Conservation (phyloP, 2,329 filamentous ascomycete genomes). For the Alternaria viburni region DNA sequence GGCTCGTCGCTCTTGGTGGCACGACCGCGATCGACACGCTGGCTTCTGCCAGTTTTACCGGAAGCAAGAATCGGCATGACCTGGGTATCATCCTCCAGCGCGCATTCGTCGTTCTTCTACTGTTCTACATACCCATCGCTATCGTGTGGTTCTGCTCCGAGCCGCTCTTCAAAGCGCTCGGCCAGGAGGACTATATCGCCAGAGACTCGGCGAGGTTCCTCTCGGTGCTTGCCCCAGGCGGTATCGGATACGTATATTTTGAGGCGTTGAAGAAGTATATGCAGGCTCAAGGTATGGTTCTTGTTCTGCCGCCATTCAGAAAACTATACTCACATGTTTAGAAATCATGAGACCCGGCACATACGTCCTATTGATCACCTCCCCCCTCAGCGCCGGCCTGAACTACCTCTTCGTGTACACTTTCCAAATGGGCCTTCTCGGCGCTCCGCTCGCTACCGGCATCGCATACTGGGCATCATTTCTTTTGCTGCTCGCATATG, state of each 20-base stretch:
- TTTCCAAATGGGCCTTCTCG: constrained; percentile 73
- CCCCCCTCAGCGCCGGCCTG: constrained; percentile 63
- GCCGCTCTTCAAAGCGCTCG: constrained; percentile 73
- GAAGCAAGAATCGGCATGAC: constrained; percentile 77
- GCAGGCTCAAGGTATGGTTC: constrained; percentile 60
- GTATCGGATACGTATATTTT: constrained; percentile 86
- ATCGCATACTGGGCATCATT: constrained; percentile 89
- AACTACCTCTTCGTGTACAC: constrained; percentile 76
- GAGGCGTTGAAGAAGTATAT: constrained; percentile 73
- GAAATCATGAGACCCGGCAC: constrained; percentile 70
- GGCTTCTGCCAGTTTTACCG: constrained; percentile 82
- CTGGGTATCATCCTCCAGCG: constrained; percentile 80
- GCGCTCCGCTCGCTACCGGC: constrained; percentile 81
- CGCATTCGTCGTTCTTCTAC: constrained; percentile 72
- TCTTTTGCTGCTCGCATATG: constrained; percentile 74
- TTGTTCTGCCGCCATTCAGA: too few relatives aligned
- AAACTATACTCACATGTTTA: constrained; percentile 30
- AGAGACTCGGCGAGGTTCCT: constrained; percentile 76
- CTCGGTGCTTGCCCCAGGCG: constrained; percentile 76
- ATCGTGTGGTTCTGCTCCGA: constrained; percentile 78
- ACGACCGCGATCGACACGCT: constrained; percentile 87
- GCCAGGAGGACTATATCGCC: constrained; percentile 80
- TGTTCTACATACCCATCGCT: constrained; percentile 75
- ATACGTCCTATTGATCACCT: constrained; percentile 66
- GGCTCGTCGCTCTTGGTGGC: constrained; percentile 84